A percentile compares a stretch with the other conserved stretches of the same genome.
phyloP scores from a whole-genome alignment of 352 stramenopile genomes.

The Globisporangium canariense region DNA sequence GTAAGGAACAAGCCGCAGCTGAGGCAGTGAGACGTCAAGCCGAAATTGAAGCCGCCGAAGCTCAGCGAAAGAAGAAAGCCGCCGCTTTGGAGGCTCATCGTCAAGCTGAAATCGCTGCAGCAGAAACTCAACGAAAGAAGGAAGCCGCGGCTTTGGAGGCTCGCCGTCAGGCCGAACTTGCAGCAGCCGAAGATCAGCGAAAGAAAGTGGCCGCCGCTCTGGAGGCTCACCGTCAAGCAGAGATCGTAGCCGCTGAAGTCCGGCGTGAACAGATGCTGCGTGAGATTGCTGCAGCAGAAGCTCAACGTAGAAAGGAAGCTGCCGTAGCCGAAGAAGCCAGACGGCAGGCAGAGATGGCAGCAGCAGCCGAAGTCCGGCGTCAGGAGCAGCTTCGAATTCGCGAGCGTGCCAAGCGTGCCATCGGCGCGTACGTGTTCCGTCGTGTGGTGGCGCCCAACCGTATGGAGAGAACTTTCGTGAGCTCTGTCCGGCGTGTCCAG shows the following conservation, averaged over 20 bases:
- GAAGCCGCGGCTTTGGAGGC: neutral
- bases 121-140: neutral
- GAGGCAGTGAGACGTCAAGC: neutral
- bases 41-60: neutral
- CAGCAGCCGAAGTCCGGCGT: neutral
- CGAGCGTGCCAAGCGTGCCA: conserved; percentile 4
- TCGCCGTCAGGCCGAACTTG: neutral
- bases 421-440: conserved; percentile 13
- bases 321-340: neutral
- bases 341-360: neutral
- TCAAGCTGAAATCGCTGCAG: neutral
- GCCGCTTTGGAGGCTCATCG: neutral
- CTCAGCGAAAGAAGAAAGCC: neutral
- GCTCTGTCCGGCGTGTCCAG: conserved; percentile 41
- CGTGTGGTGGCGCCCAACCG: conserved; percentile 16
- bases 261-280: neutral
- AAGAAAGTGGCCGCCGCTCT: neutral
- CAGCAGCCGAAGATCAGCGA: neutral
- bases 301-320: neutral
- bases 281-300: neutral
- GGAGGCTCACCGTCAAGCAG: neutral
- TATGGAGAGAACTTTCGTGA: conserved; percentile 1
- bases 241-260: neutral
- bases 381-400: neutral
- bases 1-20: neutral